These are phyloP conservation scores for Salvia splendens DNA, from an alignment of 257 asterid species.

Conservation along the genomic window DNA sequence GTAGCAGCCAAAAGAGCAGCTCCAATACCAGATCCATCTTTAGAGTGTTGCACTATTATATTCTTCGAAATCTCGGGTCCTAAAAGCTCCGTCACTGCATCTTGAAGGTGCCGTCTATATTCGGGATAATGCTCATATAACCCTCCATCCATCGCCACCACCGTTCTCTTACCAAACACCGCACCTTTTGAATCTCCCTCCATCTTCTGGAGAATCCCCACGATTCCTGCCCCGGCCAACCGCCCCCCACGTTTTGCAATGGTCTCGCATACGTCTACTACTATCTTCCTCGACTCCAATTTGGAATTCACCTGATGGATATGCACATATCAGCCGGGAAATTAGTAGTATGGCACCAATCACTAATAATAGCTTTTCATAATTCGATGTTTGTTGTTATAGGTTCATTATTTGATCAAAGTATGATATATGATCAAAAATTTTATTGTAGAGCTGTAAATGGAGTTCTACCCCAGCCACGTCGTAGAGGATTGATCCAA, in stretches of 20 bases:
- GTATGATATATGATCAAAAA: not conserved
- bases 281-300: conserved; percentile 47
- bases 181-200: conserved; percentile 59
- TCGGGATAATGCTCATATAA: conserved; percentile 76
- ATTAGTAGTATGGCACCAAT: not conserved
- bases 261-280: conserved; percentile 55
- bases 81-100: conserved; percentile 62
- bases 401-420: not conserved
- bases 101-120: conserved; percentile 60
- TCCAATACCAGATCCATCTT: conserved; percentile 84
- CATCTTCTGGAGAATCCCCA: conserved; percentile 78
- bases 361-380: not conserved
- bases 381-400: too few relatives aligned
- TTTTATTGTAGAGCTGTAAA: not conserved
- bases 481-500: conserved; percentile 55
- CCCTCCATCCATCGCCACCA: conserved; percentile 90
- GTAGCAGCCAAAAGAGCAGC: conserved; percentile 90
- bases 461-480: conserved; percentile 54
- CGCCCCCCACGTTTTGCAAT: conserved; percentile 76
- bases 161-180: conserved; percentile 67
- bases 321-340: not conserved
- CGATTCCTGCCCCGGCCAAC: conserved; percentile 79
- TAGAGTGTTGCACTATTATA: conserved; percentile 64
- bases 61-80: conserved; percentile 55
- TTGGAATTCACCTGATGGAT: conserved; percentile 45